These are phyloP conservation scores for Talaromyces nanjingensis DNA, from an alignment of 495 filamentous ascomycete genomes.

Conservation along the genomic window DNA sequence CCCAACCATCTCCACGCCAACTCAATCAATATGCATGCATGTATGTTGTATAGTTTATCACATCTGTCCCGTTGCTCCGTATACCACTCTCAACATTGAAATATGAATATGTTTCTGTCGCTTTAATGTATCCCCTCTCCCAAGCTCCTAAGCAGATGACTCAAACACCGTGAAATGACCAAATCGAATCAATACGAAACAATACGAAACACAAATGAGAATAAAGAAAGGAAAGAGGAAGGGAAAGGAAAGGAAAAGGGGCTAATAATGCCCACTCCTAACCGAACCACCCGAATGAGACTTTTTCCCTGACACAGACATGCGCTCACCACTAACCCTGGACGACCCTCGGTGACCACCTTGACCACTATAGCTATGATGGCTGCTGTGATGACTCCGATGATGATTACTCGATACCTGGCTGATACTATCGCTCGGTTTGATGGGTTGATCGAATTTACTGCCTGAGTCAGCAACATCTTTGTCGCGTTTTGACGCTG, in stretches of 20 bases:
- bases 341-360: neutral
- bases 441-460: conserved; percentile 38
- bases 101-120: neutral
- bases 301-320: conserved; percentile 21
- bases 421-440: conserved; percentile 62
- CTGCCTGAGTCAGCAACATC: neutral
- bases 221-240: neutral
- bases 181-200: too few relatives aligned
- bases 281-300: conserved; percentile 17
- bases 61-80: neutral
- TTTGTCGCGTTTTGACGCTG: conserved; percentile 16
- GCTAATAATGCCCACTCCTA: conserved; percentile 20
- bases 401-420: conserved; percentile 41
- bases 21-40: neutral
- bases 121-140: neutral
- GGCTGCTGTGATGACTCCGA: conserved; percentile 5
- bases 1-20: neutral
- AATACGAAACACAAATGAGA: too few relatives aligned
- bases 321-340: conserved; percentile 24
- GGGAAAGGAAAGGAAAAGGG: neutral
- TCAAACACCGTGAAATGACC: neutral
- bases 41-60: neutral
- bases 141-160: neutral
- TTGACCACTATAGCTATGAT: neutral
- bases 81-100: neutral